Evolutionary conservation across 768 basidiomycete species (phyloP), one percentile per base, ranked within the genome.

Genomic region (Pulveroboletus ravenelii): DNA sequence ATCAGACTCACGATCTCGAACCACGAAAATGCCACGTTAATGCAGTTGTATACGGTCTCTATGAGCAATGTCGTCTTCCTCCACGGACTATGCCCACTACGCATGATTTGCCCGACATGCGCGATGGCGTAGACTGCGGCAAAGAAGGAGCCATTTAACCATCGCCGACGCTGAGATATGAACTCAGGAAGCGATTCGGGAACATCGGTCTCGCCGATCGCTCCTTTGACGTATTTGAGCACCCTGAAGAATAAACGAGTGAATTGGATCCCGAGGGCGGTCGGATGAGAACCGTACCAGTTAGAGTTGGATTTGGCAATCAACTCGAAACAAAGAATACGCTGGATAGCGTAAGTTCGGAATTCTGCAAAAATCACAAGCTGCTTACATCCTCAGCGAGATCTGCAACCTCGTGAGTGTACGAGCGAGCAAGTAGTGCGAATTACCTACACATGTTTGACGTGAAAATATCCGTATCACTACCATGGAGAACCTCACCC

Each of bases 151-250:
- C 95, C 94, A 55, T 90, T 89, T 5, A 90, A 75, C 88, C 85
- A 94, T 57, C 93, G 82, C 44, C 93, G 79, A 6, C 93, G 84
- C 61, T 97, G 95, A 51, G 80, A 79, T 63, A 96, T 97, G 65
- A 96, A 97, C 68, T 97, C 95, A 3, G 93, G 84, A 14, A 96
- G 79, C 1, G 82, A 79, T 60, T 95, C 94, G 3, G 94, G 94
- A 6, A 97, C 94, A 67, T 97, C 93, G 0, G 93, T 95, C 65
- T 93, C 89, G 15, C 86, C 94, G 45, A 90, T 82, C 4, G 94
- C 93, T 25, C 89, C 88, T 66, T 91, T 91, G 61, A 98, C 93
- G 62, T 96, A 99, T 76, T 89, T 91, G 45, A 99, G 78, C n/a
- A 91, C 77, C 95, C 95, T 96, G 54, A 58, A 62, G 58, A 57